Conservation (phyloP, 805 yeast genomes). For the Barnettozyma wickerhamii region DNA sequence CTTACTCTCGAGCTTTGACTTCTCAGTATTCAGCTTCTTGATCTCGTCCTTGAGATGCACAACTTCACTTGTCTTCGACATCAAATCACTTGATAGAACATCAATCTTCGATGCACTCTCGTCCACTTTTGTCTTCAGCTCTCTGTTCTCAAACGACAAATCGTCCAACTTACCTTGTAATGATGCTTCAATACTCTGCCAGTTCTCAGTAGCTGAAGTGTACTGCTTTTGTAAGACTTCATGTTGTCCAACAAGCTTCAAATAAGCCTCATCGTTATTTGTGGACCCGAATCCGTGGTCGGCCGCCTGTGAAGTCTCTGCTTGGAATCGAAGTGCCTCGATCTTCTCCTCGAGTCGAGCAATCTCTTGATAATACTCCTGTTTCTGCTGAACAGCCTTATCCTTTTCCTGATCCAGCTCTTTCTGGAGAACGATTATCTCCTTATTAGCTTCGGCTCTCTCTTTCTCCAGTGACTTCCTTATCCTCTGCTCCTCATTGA, state of each 20-base stretch:
- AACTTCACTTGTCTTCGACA: constrained; percentile 22
- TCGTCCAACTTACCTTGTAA: constrained; percentile 44
- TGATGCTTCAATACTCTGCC: constrained; percentile 76
- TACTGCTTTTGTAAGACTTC: constrained; percentile 65
- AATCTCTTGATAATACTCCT: constrained; percentile 38
- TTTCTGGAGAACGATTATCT: constrained; percentile 28
- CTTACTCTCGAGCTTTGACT: constrained; percentile 16
- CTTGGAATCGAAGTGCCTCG: constrained; percentile 60
- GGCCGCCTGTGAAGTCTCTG: constrained; percentile 43
- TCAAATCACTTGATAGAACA: constrained; percentile 28
- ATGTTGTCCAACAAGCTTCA: constrained; percentile 43
- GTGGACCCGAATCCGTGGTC: constrained; percentile 6
- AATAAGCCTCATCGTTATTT: constrained; percentile 35
- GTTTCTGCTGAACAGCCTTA: constrained; percentile 17
- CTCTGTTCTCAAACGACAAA: constrained; percentile 42
- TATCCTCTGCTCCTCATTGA: constrained; percentile 21
- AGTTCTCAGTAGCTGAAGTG: constrained; percentile 70
- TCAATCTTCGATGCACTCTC: constrained; percentile 22
- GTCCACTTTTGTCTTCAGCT: constrained; percentile 28
- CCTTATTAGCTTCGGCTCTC: constrained; percentile 21
- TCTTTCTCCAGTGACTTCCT: constrained; percentile 22
- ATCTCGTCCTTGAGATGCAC: constrained; percentile 17
- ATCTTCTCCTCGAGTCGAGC: constrained; percentile 61
- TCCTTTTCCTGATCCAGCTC: constrained; percentile 33
- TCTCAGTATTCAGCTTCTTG: constrained; percentile 25